Evolutionary conservation across 768 basidiomycete species (phyloP).

Genomic region (Phylloporus arenicola): DNA sequence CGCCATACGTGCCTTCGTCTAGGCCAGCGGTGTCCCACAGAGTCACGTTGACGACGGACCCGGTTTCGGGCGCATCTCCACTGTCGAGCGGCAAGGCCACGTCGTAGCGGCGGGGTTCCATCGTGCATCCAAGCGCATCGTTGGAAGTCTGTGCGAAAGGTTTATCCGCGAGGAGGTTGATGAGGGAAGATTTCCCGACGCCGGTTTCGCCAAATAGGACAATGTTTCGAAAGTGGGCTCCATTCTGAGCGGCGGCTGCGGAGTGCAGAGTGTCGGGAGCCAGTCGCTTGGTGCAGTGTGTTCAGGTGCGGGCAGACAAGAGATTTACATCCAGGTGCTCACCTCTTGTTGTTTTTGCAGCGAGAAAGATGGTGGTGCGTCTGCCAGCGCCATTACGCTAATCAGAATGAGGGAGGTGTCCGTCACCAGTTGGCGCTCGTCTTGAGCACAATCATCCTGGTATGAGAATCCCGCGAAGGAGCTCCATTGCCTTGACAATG

Average conservation of each 20-base stretch:
- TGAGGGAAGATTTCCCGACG: conserved; percentile 1
- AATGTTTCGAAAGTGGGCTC: neutral
- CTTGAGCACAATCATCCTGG: neutral
- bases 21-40: conserved; percentile 5
- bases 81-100: neutral
- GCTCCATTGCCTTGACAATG: neutral
- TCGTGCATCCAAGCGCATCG: conserved; percentile 2
- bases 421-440: neutral
- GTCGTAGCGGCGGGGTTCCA: neutral
- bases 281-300: neutral
- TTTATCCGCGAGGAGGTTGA: neutral
- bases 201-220: conserved; percentile 1
- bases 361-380: neutral
- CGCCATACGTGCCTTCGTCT: neutral
- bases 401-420: neutral
- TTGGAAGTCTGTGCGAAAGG: neutral
- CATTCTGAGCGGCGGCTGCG: neutral
- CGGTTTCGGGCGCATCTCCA: too few relatives aligned
- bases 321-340: neutral
- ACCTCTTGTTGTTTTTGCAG: neutral
- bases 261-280: neutral
- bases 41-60: neutral
- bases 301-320: neutral
- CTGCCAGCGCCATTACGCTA: neutral
- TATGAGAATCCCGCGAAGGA: neutral